Evolutionary conservation across 1,284 basidiomycete species (phyloP).

Genomic region (Athelia psychrophila): DNA sequence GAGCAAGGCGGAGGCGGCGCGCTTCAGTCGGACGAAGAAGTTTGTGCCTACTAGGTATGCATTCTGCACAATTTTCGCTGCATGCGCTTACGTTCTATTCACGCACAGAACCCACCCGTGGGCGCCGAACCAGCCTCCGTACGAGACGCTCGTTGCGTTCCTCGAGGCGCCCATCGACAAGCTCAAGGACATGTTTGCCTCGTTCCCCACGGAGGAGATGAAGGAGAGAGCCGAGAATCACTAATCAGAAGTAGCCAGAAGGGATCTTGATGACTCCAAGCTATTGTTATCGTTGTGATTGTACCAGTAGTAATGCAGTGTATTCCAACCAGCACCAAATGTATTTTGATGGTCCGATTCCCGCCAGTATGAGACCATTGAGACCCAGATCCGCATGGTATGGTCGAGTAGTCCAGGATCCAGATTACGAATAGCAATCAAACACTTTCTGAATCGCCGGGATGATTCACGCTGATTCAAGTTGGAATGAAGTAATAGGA

Average conservation of each 20-base stretch:
- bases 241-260: background rate
- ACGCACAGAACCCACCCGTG: constrained; percentile 49
- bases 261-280: too few relatives aligned
- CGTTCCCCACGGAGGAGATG: constrained; percentile 58
- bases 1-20: constrained; percentile 39
- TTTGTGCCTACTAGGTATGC: constrained; percentile 58
- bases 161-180: constrained; percentile 60
- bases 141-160: constrained; percentile 57
- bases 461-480: too few relatives aligned
- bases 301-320: too few relatives aligned
- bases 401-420: too few relatives aligned
- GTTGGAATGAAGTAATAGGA: too few relatives aligned
- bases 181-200: constrained; percentile 53
- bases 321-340: too few relatives aligned
- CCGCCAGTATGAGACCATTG: too few relatives aligned
- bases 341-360: too few relatives aligned
- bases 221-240: constrained; percentile 21
- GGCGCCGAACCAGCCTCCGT: constrained; percentile 55
- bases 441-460: too few relatives aligned
- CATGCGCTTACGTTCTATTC: background rate
- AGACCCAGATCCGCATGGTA: too few relatives aligned
- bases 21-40: constrained; percentile 59
- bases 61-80: background rate
- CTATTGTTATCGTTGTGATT: too few relatives aligned
- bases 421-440: too few relatives aligned